phyloP scores from a whole-genome alignment of 306 rosid genomes.

The Malus sylvestris region DNA sequence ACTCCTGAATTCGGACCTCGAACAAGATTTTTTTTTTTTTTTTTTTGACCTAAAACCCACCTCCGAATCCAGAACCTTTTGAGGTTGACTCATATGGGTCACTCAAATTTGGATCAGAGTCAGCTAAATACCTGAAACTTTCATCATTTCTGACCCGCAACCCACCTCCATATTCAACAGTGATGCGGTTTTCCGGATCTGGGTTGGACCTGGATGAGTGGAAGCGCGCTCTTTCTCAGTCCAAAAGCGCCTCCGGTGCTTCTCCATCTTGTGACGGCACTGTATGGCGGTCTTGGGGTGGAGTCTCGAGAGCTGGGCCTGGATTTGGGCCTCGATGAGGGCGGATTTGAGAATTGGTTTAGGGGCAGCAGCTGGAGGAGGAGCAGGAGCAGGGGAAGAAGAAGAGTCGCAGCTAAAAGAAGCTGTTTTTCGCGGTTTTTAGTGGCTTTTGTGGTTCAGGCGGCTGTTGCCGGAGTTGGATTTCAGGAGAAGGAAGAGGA shows the following conservation, averaged over 20 bases:
- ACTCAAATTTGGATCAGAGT: background rate
- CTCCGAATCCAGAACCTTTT: slow-evolving; percentile 30
- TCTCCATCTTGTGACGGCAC: slow-evolving; percentile 87
- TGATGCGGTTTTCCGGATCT: background rate
- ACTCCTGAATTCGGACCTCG: background rate
- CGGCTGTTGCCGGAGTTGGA: too few species aligned
- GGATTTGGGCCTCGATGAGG: too few species aligned
- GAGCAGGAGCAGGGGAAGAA: too few species aligned
- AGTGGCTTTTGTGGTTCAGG: too few species aligned
- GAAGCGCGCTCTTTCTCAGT: slow-evolving; percentile 58
- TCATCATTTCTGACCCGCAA: background rate
- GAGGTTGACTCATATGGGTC: slow-evolving; percentile 11
- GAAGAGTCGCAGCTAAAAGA: too few species aligned
- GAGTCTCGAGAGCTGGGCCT: too few species aligned
- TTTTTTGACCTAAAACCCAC: background rate
- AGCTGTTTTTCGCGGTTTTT: too few species aligned
- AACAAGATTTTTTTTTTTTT: too few species aligned
- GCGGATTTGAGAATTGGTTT: too few species aligned
- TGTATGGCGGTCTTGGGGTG: slow-evolving; percentile 65
- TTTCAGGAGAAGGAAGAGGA: too few species aligned
- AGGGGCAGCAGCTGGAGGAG: too few species aligned
- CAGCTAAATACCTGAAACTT: background rate
- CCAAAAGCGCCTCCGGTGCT: slow-evolving; percentile 64
- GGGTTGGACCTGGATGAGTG: slow-evolving; percentile 26
- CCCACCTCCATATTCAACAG: background rate